These are phyloP conservation scores for Brassica hybrid DNA, from an alignment of 441 rosid species.

Conservation along the genomic window DNA sequence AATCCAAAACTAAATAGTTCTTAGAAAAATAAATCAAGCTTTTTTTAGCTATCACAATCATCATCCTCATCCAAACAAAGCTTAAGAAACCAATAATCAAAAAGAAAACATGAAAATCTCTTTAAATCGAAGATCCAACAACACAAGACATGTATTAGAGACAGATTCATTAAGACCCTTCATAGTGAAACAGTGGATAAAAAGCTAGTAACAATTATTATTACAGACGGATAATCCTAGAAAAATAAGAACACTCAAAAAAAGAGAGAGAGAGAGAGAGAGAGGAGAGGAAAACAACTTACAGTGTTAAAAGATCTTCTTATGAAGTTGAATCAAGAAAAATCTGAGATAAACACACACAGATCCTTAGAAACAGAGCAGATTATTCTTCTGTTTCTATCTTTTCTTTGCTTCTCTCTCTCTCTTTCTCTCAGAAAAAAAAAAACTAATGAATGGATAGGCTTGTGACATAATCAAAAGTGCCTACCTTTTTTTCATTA, in stretches of 20 bases:
- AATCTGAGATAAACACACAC: not conserved
- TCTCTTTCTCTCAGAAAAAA: not conserved
- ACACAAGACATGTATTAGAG: not conserved
- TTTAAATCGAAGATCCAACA: slow-evolving; percentile 29
- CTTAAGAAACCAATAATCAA: no score
- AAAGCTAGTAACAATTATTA: not conserved
- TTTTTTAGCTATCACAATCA: no score
- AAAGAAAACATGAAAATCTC: slow-evolving; percentile 4
- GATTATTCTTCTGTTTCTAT: not conserved
- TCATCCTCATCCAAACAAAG: no score
- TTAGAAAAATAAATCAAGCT: not conserved
- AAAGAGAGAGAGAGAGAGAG: no score
- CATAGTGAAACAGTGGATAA: slow-evolving; percentile 13
- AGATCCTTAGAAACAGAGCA: slow-evolving; percentile 23
- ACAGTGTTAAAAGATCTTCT: slow-evolving; percentile 20
- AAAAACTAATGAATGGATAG: slow-evolving; percentile 42
- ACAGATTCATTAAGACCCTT: slow-evolving; percentile 12
- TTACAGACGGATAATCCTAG: not conserved
- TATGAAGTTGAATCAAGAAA: slow-evolving; percentile 24
- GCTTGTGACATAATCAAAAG: slow-evolving; percentile 61
- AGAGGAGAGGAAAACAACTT: slow-evolving; percentile 14
- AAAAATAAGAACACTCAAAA: not conserved
- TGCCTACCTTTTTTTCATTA: slow-evolving; percentile 40
- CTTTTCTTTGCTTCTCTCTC: slow-evolving; percentile 5
- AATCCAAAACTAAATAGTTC: not conserved